Conservation (phyloP, 106 monocot genomes). For the Amphibolis antarctica region DNA sequence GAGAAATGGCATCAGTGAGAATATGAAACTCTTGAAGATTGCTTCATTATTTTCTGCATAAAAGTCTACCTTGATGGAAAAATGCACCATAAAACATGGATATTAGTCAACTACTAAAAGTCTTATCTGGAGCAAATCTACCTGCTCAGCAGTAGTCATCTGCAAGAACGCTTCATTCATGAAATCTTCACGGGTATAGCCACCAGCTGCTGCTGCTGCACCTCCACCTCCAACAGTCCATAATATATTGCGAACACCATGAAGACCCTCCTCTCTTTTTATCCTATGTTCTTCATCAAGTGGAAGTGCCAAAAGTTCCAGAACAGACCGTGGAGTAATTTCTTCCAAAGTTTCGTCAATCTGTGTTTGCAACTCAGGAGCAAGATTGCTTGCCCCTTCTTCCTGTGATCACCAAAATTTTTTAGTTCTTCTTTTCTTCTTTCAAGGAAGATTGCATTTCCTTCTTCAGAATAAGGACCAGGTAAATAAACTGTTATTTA, state of each 20-base stretch:
- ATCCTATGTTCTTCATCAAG: conserved; percentile 51
- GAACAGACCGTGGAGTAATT: conserved; percentile 61
- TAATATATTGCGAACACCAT: conserved; percentile 59
- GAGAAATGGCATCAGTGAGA: background rate
- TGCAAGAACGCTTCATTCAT: conserved; percentile 70
- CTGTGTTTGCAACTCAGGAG: conserved; percentile 59
- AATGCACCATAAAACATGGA: too few relatives aligned
- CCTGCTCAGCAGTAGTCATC: conserved; percentile 91
- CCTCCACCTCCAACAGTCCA: conserved; percentile 81
- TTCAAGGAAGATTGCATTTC: background rate
- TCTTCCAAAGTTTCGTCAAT: conserved; percentile 96
- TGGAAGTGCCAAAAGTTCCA: conserved; percentile 82
- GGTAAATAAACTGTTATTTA: background rate
- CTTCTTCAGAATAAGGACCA: background rate
- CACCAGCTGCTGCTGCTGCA: conserved; percentile 64
- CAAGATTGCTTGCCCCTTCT: conserved; percentile 95
- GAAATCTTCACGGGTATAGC: conserved; percentile 76
- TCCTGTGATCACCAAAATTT: conserved; percentile 32
- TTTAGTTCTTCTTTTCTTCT: background rate
- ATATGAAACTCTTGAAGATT: too few relatives aligned
- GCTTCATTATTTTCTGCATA: too few relatives aligned
- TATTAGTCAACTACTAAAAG: background rate
- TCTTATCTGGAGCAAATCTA: conserved; percentile 6
- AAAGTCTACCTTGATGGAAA: too few relatives aligned
- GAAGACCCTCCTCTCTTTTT: conserved; percentile 73